Conservation (phyloP, 805 yeast genomes). For the Yarrowia keelungensis region DNA sequence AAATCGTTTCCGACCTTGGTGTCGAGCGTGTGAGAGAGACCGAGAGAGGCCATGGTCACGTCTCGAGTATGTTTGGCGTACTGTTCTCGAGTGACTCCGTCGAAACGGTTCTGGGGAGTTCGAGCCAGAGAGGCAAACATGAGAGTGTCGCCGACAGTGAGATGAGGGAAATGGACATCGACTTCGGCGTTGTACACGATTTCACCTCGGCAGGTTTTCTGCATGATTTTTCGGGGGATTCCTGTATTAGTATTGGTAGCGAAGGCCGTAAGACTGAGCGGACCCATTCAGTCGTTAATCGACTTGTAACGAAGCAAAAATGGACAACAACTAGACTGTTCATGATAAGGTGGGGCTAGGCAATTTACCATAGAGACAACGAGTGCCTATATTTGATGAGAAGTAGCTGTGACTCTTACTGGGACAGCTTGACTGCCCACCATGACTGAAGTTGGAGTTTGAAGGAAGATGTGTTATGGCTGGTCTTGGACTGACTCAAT, state of each 20-base stretch:
- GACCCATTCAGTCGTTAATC: neutral
- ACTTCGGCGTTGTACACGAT: slow-evolving; percentile 75
- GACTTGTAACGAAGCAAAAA: too few relatives aligned
- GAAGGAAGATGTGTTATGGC: too few relatives aligned
- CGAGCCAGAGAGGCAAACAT: slow-evolving; percentile 65
- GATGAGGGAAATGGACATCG: slow-evolving; percentile 71
- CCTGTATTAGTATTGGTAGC: slow-evolving; percentile 39
- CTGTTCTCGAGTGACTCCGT: slow-evolving; percentile 60
- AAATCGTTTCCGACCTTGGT: slow-evolving; percentile 73
- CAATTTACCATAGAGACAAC: too few relatives aligned
- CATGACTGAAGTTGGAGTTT: too few relatives aligned
- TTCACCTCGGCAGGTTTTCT: slow-evolving; percentile 66
- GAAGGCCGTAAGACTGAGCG: neutral
- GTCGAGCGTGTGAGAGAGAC: slow-evolving; percentile 59
- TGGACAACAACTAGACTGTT: too few relatives aligned
- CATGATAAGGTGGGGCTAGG: too few relatives aligned
- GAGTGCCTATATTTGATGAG: too few relatives aligned
- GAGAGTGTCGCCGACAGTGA: slow-evolving; percentile 71
- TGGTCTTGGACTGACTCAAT: too few relatives aligned
- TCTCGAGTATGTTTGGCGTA: slow-evolving; percentile 62
- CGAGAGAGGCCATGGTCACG: slow-evolving; percentile 62
- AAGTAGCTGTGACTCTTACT: too few relatives aligned
- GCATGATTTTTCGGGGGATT: slow-evolving; percentile 59
- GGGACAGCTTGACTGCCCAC: too few relatives aligned
- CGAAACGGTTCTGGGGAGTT: slow-evolving; percentile 67